These are phyloP conservation scores for Hericium rajendrae DNA, from an alignment of 768 basidiomycete species.

Conservation along the genomic window DNA sequence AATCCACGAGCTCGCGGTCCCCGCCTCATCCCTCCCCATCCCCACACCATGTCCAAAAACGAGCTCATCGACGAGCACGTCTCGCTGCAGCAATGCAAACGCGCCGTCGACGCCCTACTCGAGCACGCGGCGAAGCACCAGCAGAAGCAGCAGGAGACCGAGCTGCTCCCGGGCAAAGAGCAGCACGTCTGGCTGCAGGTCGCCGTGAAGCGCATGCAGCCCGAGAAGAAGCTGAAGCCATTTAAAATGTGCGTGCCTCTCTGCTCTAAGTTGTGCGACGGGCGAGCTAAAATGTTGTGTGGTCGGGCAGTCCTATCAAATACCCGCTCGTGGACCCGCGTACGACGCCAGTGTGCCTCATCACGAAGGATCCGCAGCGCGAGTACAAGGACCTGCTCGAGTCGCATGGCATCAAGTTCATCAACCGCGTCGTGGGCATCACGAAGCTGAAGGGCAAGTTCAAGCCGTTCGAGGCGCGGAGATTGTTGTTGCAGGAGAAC, in stretches of 20 bases:
- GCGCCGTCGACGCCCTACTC: slow-evolving; percentile 73
- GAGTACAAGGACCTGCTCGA: slow-evolving; percentile 92
- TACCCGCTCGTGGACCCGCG: slow-evolving; percentile 82
- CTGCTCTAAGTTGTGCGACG: background rate
- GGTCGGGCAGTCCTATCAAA: slow-evolving; percentile 49
- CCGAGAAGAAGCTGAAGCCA: slow-evolving; percentile 71
- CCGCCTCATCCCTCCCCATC: no score
- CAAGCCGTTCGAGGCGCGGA: slow-evolving; percentile 72
- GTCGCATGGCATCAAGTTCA: slow-evolving; percentile 72
- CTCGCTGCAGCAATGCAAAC: slow-evolving; percentile 63
- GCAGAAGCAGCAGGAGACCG: slow-evolving; percentile 55
- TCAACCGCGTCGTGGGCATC: slow-evolving; percentile 84
- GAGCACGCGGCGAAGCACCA: slow-evolving; percentile 57
- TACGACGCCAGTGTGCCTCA: slow-evolving; percentile 72
- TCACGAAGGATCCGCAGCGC: slow-evolving; percentile 93
- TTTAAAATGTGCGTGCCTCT: slow-evolving; percentile 62
- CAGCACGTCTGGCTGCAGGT: slow-evolving; percentile 86
- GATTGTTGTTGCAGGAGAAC: slow-evolving; percentile 79
- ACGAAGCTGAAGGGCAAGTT: slow-evolving; percentile 92
- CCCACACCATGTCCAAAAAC: background rate
- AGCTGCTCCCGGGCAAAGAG: slow-evolving; percentile 71
- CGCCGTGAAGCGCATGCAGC: slow-evolving; percentile 73
- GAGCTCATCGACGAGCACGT: slow-evolving; percentile 65
- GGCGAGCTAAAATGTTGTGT: background rate
- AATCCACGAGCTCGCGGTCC: no score